Evolutionary conservation across 2,329 filamentous ascomycete genomes (phyloP), one percentile per base, ranked within the genome.

Genomic region (Hypoxylon sp.): DNA sequence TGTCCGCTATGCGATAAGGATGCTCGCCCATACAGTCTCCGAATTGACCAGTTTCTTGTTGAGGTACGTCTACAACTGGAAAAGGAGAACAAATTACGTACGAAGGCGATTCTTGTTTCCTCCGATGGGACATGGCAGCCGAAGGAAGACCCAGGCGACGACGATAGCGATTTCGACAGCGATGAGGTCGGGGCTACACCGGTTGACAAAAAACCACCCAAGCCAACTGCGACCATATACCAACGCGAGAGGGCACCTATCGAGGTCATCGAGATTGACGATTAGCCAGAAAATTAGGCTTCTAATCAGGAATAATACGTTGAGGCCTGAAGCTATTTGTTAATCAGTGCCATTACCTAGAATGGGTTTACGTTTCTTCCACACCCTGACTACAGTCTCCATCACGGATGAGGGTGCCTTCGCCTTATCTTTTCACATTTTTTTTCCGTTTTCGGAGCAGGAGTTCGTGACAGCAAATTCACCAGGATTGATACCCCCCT

Each of bases 1-100:
- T 99, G 94, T 63, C 94, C 94, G 0, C 83, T 96, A 20, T 97
- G 93, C 69, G 77, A 78, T 17, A 75, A 73, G 21, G 92, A 97
- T 69, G 91, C 89, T 7, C 81, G 92, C 9, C 94, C 93, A 0
- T 75, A 78, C 16, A 81, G 75, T 53, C 78, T 97, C 1, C 70
- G 84, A 2, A 75, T 93, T 4, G 92, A 97, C 64, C 81, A 81
- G 1, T 97, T 91, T 66, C 75, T 97, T 32, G 66, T 78, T 8
- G 71, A 80, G 0, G 83, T 97, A 0, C 78, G 84, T 9, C 63
- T 70, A 1, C 68, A 78, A 35, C 73, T 95, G 7, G 73, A 75
- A 30, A 61, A 67, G 7, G 70, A 75, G 17, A 73, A 78, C 12
- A 71, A 76, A 26, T 65, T 85, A 20, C 69, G 75, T 3, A 73